Base-by-base conservation (phyloP, 2,329 filamentous ascomycete species). In the Sordariomycetes sp. region DNA sequence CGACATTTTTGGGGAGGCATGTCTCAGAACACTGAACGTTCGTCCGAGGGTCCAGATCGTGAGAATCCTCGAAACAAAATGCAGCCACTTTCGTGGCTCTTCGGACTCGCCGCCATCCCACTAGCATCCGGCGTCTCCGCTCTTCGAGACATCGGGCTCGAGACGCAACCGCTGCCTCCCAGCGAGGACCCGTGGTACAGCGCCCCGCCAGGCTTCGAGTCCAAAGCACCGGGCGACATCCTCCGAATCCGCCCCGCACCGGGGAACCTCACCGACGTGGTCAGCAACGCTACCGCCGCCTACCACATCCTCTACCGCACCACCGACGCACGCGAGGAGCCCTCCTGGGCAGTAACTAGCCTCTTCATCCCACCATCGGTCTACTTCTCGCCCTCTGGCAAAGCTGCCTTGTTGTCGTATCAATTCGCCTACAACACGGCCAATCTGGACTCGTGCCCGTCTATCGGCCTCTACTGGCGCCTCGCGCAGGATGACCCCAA, bases 281-380 rank as follows among this genome's bases (percentile, higher is more conserved):
- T 62, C 1, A 57, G 59, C 3, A 59, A 59, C 8, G 28, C 61
- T 0, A 48, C 34, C 3, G 60, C 58, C 0, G 67, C 65, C 0
- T 73, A 70, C 53, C 67, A 74, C 37, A 69, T 75, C 25, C 63
- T 74, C 1, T 74, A 71, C 60, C 67, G 71, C 18, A 74, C 72
- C 0, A 73, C 68, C 0, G 67, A 71, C 60, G 69, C 70, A 1
- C 64, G 61, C 1, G 67, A 68, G 58, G 60, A 63, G 20, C 67
- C 72, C 0, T 66, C 69, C 0, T 75, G 71, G 71, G 71, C 72
- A 0, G 70, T 75, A 2, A 74, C 72, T 0, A 74, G 71, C 0
- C 60, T 75, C 0, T 68, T 72, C 4, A 50, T 72, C 0, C 70
- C 70, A 5, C 5, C 35, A 1, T 51, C 24, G 1, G 28, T 63